These are phyloP conservation scores for Lenwebbia sp. DNA, from an alignment of 345 rosid species.

Conservation along the genomic window DNA sequence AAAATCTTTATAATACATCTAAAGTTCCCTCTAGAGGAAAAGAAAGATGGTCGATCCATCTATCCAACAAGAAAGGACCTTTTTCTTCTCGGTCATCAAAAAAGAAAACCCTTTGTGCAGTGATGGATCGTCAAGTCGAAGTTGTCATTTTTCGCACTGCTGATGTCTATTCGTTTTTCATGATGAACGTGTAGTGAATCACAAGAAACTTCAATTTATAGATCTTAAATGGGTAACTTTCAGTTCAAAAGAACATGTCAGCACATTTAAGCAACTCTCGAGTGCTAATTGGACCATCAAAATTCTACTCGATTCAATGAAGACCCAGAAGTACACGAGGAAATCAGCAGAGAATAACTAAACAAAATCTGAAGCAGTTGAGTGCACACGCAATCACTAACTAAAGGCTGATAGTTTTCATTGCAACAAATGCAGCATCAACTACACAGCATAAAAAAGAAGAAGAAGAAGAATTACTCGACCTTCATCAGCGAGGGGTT, in stretches of 20 bases:
- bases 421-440: neutral
- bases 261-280: neutral
- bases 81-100: neutral
- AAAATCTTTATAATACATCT: neutral
- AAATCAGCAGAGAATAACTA: neutral
- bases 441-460: neutral
- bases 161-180: neutral
- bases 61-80: neutral
- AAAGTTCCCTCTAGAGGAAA: neutral
- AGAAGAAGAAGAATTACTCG: conserved; percentile 2
- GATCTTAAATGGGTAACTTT: neutral
- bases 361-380: neutral
- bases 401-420: neutral
- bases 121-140: neutral
- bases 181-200: neutral
- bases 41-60: neutral
- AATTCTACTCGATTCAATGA: neutral
- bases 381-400: neutral
- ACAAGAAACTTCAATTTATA: neutral
- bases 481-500: conserved; percentile 12
- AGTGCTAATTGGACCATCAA: neutral
- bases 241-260: neutral
- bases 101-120: neutral
- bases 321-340: neutral
- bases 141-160: neutral